phyloP scores from a whole-genome alignment of 495 filamentous ascomycete genomes.

The Aspergillus funiculosus region DNA sequence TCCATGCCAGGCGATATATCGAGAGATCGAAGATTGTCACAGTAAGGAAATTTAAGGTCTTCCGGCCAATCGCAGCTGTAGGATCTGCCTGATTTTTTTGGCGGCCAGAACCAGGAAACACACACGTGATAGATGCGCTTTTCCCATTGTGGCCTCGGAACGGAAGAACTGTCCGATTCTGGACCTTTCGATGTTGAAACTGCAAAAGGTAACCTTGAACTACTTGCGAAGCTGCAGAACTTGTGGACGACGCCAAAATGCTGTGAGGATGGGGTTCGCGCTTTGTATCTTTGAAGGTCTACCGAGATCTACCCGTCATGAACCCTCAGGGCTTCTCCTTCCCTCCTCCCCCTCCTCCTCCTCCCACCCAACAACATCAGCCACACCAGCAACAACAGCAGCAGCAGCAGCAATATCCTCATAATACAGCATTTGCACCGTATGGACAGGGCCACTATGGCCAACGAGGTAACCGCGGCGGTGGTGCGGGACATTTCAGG shows the following conservation, averaged over 20 bases:
- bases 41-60: not conserved
- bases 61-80: constrained; percentile 21
- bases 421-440: constrained; percentile 23
- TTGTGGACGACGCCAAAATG: constrained; percentile 13
- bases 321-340: constrained; percentile 47
- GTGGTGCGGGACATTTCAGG: constrained; percentile 29
- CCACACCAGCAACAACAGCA: constrained; percentile 19
- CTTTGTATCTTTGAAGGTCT: constrained; percentile 21
- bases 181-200: constrained; percentile 8
- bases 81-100: constrained; percentile 20
- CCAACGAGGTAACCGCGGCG: constrained; percentile 31
- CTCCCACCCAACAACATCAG: constrained; percentile 27
- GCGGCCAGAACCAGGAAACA: not conserved
- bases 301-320: constrained; percentile 31
- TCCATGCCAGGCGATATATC: not conserved
- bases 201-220: too few species aligned
- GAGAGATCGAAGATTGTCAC: not conserved
- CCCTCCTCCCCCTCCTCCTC: constrained; percentile 47
- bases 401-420: constrained; percentile 15
- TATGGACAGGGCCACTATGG: constrained; percentile 28
- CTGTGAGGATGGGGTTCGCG: constrained; percentile 22
- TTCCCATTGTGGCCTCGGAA: constrained; percentile 17
- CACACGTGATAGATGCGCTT: constrained; percentile 12
- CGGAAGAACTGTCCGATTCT: constrained; percentile 19
- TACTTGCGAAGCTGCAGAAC: constrained; percentile 4